Base-by-base conservation (phyloP, 2,329 filamentous ascomycete species). In the Penicillium sclerotigenum region DNA sequence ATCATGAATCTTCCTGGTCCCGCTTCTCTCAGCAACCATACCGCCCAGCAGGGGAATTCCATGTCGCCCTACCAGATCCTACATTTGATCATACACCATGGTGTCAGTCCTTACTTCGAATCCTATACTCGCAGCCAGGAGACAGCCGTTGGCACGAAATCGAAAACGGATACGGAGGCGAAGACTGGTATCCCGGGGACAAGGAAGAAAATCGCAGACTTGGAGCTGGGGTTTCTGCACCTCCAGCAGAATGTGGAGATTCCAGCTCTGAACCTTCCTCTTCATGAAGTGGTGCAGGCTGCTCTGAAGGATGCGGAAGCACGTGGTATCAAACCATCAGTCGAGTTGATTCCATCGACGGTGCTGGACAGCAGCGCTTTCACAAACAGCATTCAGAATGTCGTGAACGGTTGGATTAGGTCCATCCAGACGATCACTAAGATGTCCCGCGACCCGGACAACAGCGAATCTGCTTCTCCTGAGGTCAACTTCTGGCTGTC, bases 401-500 rank as follows among this genome's bases (percentile, higher is more conserved):
- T 88, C 47, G 94, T 97, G 58, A 99, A 97, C 73, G 87, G 88
- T 60, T 99, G 94, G 94, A 99, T 99, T 77, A 96, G 96, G 77
- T 96, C 93, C 11, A 99, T 99, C 62, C 93, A 97, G 73, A 88
- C 88, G 46, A 95, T 97, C 65, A 99, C 94, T 37, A 95, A 95
- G 76, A 89, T 96, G 80, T 90, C 91, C 38, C 87, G 91, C 68
- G 94, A 99, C 66, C 86, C 90, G 0, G 71, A 87, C 72, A 81
- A 87, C 72, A 81, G 83, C 62, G 82, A 86, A 31, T 96, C 91
- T 22, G 94, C 94, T 31, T 93, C 90, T 54, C 94, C 97, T 73
- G 94, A 99, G 74, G 96, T 99, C 74, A 97, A 97, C 74, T 99
- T 99, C 71, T 99, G 94, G 94, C 75, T 99, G 48, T 95, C 91